Evolutionary conservation across 768 basidiomycete genomes (phyloP), one percentile per base, ranked within the genome.

Genomic region (Lyophyllum atratum): DNA sequence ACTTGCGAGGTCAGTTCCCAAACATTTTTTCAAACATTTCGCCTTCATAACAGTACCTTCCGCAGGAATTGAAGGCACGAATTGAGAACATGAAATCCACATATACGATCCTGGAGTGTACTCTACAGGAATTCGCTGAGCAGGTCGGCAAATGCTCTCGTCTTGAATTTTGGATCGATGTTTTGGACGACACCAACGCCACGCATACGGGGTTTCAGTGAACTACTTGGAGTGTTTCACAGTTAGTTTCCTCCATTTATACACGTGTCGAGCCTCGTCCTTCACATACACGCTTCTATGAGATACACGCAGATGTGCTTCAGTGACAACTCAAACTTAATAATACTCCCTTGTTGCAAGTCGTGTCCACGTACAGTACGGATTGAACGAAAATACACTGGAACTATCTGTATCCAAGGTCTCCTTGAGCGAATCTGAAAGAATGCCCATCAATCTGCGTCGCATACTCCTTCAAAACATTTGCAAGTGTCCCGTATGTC

Each of bases 401-500:
- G 2, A 24, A 44, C 11, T 5, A 24, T 44, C 12, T 9, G 9
- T 44, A 44, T 21, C 39, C 15, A 19, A 19, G 28, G 26, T 28
- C 28, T 43, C 10, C 26, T 28, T 60, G 55, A 11, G 42, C 52
- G 34, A 60, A 60, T 26, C 59, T 42, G 42, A 60, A 60, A 15
- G 59, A 49, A 45, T 57, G 55, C 8, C 51, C 33, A 10, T 60
- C 59, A 10, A 60, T 42, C 14, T 54, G 44, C n/a, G 26, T 31
- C 2, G 52, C 11, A 42, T 60, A 60, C 34, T 57, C 59, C 29
- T 42, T 57, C 11, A 60, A 10, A 2, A 49, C 33, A 1, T n/a
- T 42, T 10, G 26, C 33, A 12, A 60, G 4, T 4, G 24, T 43
- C 10, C 37, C 42, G 26, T 60, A 60, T 25, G 48, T 25, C 8